Evolutionary conservation across 164 flowering plant genomes (phyloP), one percentile per base, ranked within the genome.

Genomic region (Macadamia integrifolia): DNA sequence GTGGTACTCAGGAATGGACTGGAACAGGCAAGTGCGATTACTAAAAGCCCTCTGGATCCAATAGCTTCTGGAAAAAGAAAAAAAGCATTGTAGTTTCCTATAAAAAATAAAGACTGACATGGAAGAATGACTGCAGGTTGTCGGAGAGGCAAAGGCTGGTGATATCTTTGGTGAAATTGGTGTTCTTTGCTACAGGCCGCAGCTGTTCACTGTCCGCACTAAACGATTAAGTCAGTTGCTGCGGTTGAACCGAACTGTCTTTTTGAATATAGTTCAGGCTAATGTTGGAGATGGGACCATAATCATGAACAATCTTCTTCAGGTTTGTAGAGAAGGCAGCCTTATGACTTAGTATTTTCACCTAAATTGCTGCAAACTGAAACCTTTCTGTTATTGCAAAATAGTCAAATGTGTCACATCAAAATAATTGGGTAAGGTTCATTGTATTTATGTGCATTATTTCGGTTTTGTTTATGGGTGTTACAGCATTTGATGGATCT

Each of bases 131-230:
- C 59, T 81, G 69, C 80, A 92, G 97, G 82, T 87, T 67, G 82
- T 88, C 57, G 86, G 88, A 50, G 92, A 88, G 83, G 85, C 80
- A 42, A 85, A 76, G 66, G 64, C 84, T 9, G 96, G 98, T 46
- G 96, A 88, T 59, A 66, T 91, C 13, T 81, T 85, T 78, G 99
- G 99, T 11, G 99, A 95, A 77, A 79, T 95, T 64, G 97, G 98
- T n/a, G 97, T 95, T 23, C 88, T 95, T 46, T 95, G 97, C 71
- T 92, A 92, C 67, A 85, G 88, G 78, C 99, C 98, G 44, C 99
- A 95, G 61, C 82, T 87, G 1, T 95, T 87, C 71, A 92, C 97
- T 9, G 92, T 86, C 32, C 86, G 99, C 10, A 95, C 98, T 32
- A 95, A 82, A 72, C 72, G 96, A 61, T 69, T 92, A 70, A 84